Conservation (phyloP, 2,329 filamentous ascomycete species). For the Scleromitrula shiraiana region DNA sequence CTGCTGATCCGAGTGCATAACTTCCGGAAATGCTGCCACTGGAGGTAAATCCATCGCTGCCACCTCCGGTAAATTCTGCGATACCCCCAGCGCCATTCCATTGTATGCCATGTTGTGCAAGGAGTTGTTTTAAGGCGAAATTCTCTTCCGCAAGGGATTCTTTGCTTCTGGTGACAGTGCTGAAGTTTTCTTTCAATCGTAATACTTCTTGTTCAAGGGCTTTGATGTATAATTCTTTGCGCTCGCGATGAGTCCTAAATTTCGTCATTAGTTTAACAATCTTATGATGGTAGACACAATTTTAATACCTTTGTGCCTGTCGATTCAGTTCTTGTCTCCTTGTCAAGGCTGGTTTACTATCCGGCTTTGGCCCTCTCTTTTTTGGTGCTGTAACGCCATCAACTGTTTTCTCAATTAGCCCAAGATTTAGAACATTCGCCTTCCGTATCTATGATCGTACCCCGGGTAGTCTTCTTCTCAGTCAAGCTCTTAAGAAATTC, state of each 20-base stretch:
- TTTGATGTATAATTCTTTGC: constrained; percentile 95
- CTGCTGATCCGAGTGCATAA: constrained; percentile 41
- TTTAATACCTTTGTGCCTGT: constrained; percentile 78
- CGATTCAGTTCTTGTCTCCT: constrained; percentile 89
- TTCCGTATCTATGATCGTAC: constrained; percentile 35
- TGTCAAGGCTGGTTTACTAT: constrained; percentile 89
- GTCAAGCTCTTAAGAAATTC: constrained; percentile 58
- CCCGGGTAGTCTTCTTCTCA: constrained; percentile 72
- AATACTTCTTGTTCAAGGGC: constrained; percentile 86
- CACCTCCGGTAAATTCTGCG: constrained; percentile 33
- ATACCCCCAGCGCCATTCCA: constrained; percentile 28
- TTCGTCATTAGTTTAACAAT: constrained; percentile 9
- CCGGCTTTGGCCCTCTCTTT: constrained; percentile 87
- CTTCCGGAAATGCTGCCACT: constrained; percentile 55
- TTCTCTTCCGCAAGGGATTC: constrained; percentile 74
- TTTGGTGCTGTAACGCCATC: constrained; percentile 86
- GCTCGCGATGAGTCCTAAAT: constrained; percentile 82
- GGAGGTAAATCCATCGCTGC: constrained; percentile 41
- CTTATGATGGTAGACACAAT: not conserved
- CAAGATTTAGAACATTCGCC: not conserved
- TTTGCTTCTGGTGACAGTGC: constrained; percentile 65
- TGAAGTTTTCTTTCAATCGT: constrained; percentile 78
- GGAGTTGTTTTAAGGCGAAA: constrained; percentile 54
- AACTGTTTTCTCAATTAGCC: constrained; percentile 27
- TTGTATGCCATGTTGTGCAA: constrained; percentile 45